Conservation (phyloP, 75 land plant genomes). For the Pinus albicaulis region DNA sequence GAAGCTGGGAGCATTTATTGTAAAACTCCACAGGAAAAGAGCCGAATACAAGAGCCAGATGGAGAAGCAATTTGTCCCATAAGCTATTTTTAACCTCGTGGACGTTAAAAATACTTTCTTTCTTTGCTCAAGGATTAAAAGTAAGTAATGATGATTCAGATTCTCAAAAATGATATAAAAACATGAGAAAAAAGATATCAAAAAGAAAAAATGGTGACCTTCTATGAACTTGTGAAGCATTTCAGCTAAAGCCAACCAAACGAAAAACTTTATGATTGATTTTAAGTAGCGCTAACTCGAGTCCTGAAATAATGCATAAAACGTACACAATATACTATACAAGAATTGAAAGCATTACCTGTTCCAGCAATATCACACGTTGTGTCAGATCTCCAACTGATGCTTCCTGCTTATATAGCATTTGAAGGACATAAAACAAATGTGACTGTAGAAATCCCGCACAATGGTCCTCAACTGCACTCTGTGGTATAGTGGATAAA, state of each 20-base stretch:
- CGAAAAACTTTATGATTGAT: neutral
- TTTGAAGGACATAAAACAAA: constrained; percentile 47
- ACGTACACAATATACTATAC: neutral
- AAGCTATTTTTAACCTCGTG: no score
- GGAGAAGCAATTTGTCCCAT: no score
- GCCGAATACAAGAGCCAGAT: no score
- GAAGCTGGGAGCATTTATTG: no score
- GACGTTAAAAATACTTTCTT: no score
- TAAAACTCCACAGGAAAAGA: no score
- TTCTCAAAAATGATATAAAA: neutral
- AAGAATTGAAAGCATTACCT: constrained; percentile 36
- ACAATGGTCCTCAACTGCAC: constrained; percentile 47
- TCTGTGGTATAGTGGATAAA: constrained; percentile 45
- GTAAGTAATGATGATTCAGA: neutral
- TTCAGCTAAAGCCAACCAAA: neutral
- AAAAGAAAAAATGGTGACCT: neutral
- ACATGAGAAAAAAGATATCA: neutral
- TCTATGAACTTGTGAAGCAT: neutral
- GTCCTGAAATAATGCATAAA: neutral
- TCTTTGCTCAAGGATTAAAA: neutral
- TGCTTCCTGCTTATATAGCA: constrained; percentile 48
- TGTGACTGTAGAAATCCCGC: constrained; percentile 50
- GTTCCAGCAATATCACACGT: constrained; percentile 38
- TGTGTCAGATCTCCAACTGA: constrained; percentile 33
- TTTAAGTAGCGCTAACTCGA: neutral